Conservation (phyloP, 208 protist genomes). For the Crithidia brevicula region DNA sequence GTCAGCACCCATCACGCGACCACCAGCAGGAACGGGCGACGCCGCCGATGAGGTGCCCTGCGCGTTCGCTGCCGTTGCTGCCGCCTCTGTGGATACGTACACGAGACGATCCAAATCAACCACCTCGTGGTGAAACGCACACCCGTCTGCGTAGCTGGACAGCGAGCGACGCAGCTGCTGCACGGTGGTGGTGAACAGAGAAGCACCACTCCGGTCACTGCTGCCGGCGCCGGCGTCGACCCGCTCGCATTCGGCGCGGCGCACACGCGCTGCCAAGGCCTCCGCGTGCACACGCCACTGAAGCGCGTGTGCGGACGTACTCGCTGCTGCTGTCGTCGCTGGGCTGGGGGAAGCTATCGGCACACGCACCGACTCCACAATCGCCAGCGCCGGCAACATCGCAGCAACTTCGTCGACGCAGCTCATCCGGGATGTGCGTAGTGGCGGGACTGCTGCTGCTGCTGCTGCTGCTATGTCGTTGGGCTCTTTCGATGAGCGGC, state of each 20-base stretch:
- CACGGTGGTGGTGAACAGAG: constrained; percentile 26
- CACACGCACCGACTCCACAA: constrained; percentile 25
- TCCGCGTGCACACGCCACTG: constrained; percentile 24
- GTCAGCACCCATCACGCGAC: constrained; percentile 1
- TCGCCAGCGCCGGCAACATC: constrained; percentile 17
- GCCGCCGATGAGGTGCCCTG: no score
- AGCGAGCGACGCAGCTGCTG: constrained; percentile 22
- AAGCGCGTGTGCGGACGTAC: background rate
- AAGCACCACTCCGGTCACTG: background rate
- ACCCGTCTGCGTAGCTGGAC: constrained; percentile 18
- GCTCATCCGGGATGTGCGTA: background rate
- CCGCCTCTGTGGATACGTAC: constrained; percentile 17
- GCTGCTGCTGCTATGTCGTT: no score
- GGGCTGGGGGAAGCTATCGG: background rate
- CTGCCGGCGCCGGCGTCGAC: background rate
- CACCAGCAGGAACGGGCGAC: background rate
- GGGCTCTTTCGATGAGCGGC: background rate
- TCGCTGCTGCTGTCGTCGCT: background rate
- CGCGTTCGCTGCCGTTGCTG: background rate
- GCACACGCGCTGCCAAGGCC: constrained; percentile 23
- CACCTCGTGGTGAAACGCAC: constrained; percentile 14
- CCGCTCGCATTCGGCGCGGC: constrained; percentile 3
- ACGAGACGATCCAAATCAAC: constrained; percentile 43
- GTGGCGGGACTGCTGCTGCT: constrained; percentile 1
- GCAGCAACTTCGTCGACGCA: background rate